These are phyloP conservation scores for Ichthyophthirius multifiliis DNA, from an alignment of 169 alveolate species.

Conservation along the genomic window DNA sequence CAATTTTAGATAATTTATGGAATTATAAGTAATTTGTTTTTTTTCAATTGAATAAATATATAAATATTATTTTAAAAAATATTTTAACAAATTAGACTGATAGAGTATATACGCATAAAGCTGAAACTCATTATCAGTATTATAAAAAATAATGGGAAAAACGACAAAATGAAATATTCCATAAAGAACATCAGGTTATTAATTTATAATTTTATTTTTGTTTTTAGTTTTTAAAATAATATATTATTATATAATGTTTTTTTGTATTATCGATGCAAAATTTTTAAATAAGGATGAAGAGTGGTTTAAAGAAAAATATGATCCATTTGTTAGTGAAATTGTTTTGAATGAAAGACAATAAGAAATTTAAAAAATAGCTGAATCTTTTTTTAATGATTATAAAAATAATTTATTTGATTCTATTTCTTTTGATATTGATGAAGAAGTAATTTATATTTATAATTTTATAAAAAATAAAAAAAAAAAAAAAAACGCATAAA, in stretches of 20 bases:
- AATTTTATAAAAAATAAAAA: not conserved
- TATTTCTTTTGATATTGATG: not conserved
- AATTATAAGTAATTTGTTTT: not conserved
- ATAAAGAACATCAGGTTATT: not conserved
- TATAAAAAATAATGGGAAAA: constrained; percentile 1
- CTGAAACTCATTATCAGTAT: not conserved
- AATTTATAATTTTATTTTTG: too few relatives aligned
- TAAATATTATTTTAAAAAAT: not conserved
- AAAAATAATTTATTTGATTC: not conserved
- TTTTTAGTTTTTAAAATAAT: not conserved
- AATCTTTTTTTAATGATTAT: not conserved
- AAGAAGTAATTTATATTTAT: not conserved
- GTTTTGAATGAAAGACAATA: not conserved
- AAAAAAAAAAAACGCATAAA: too few relatives aligned
- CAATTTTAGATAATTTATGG: constrained; percentile 14
- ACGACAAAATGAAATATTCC: not conserved
- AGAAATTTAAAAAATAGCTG: not conserved
- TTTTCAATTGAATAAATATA: not conserved
- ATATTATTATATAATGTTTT: too few relatives aligned
- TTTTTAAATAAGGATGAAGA: not conserved
- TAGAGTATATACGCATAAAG: not conserved
- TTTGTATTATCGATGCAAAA: too few relatives aligned
- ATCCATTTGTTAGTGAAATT: not conserved
- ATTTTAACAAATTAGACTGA: not conserved
- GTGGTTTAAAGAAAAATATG: not conserved